Evolutionary conservation across 768 basidiomycete species (phyloP).

Genomic region (Trametes maxima): DNA sequence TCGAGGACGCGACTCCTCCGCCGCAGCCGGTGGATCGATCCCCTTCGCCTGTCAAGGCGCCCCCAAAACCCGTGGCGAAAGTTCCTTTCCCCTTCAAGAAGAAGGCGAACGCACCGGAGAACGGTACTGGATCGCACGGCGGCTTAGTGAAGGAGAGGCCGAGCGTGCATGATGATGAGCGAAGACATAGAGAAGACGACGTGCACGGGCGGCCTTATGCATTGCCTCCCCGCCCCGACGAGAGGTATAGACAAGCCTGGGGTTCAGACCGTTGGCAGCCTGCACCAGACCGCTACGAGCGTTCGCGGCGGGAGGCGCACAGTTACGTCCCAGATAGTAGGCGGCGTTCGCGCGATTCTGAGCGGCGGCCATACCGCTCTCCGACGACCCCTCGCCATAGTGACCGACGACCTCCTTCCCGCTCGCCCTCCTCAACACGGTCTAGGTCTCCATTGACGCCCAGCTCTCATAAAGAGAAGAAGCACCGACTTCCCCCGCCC

Average conservation of each 20-base stretch:
- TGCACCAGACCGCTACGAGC: slow-evolving; percentile 19
- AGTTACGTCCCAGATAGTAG: slow-evolving; percentile 10
- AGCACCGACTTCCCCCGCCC: slow-evolving; percentile 34
- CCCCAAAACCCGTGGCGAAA: slow-evolving; percentile 43
- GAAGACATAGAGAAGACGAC: slow-evolving; percentile 43
- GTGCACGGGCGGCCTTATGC: slow-evolving; percentile 27
- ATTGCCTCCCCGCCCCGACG: slow-evolving; percentile 22
- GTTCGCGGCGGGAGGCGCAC: slow-evolving; percentile 16
- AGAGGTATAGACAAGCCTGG: slow-evolving; percentile 13
- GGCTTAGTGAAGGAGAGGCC: slow-evolving; percentile 3
- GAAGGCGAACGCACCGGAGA: slow-evolving; percentile 28
- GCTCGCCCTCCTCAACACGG: slow-evolving; percentile 29
- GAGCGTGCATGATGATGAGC: slow-evolving; percentile 42
- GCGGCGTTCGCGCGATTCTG: slow-evolving; percentile 11
- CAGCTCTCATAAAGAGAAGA: slow-evolving; percentile 30
- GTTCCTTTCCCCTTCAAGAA: slow-evolving; percentile 81
- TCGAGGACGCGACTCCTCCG: slow-evolving; percentile 56
- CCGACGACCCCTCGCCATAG: slow-evolving; percentile 3
- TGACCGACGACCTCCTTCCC: slow-evolving; percentile 3
- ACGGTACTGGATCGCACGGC: slow-evolving; percentile 17
- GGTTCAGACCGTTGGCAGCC: slow-evolving; percentile 45
- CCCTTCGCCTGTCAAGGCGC: slow-evolving; percentile 32
- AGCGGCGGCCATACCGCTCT: slow-evolving; percentile 16
- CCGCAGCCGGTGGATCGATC: slow-evolving; percentile 29
- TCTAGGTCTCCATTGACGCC: slow-evolving; percentile 30